Base-by-base conservation (phyloP, 306 rosid genomes). In the Corylus avellana region DNA sequence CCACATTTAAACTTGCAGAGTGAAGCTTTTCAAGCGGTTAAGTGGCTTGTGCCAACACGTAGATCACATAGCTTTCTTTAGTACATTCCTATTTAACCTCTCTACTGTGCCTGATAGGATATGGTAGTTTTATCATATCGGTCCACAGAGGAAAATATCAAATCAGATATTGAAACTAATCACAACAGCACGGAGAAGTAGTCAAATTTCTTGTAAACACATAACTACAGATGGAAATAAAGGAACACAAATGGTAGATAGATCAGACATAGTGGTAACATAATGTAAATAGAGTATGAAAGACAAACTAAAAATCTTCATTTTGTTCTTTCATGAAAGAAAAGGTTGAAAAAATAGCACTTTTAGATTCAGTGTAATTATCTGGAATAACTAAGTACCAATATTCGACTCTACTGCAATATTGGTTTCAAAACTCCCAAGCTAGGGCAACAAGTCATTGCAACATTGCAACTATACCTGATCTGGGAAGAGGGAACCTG, bases 401-500 rank as follows among this genome's bases (percentile, higher is more conserved):
- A 73, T 53, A 29, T 53, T 14, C 17, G 1, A 49, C 74, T 66
- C 72, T 62, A 58, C 42, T 71, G 73, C 70, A 64, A 70, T 62
- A 59, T 76, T 64, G 59, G 25, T 67, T 7, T 16, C 72, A 67
- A 67, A 67, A 67, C 50, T 22, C 66, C 22, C 12, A 58, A 11
- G 14, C 5, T 3, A 9, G 13, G 14, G 66, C 66, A 59, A 32
- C 5, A 57, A 77, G 68, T 69, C 61, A 42, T 55, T 78, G 76
- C 69, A 63, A 70, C 73, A 56, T 77, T 68, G 56, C n/a, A 58
- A 64, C 46, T 79, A 71, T 84, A 92, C 98, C 97, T 94, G 98
- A 84, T 90, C 92, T 12, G 94, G 97, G 80, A 92, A 50, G 55
- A 94, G 93, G 73, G 91, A 75, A 77, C 97, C 97, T 7, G 79